Evolutionary conservation across 495 filamentous ascomycete species (phyloP).

Genomic region (Penicillium longicatenatum): DNA sequence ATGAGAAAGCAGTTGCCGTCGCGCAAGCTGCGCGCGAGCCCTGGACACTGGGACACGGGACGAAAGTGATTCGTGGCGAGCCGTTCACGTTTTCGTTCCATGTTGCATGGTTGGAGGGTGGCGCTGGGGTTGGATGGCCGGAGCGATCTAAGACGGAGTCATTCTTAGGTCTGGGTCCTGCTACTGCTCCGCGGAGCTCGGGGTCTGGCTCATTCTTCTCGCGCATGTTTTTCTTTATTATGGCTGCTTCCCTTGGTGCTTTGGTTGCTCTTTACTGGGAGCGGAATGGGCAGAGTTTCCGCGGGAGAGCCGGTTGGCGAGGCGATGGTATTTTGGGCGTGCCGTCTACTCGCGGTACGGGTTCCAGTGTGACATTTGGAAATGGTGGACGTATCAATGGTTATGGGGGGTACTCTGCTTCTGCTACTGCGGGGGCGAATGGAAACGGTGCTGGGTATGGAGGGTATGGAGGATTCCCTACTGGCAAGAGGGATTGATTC

Average conservation of each 20-base stretch:
- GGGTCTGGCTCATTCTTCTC: conserved; percentile 33
- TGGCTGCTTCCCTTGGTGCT: conserved; percentile 49
- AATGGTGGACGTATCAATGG: conserved; percentile 50
- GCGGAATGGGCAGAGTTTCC: conserved; percentile 39
- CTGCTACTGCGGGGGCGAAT: conserved; percentile 14
- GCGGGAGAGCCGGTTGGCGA: conserved; percentile 33
- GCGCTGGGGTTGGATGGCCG: conserved; percentile 50
- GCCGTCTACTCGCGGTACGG: conserved; percentile 29
- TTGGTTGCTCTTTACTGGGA: conserved; percentile 49
- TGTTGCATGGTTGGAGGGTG: conserved; percentile 83
- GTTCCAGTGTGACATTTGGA: conserved; percentile 43
- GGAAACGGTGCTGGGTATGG: conserved; percentile 23
- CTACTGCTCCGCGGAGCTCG: conserved; percentile 9
- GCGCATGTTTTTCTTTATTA: conserved; percentile 41
- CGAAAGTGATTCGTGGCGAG: conserved; percentile 82
- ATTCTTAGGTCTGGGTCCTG: conserved; percentile 42
- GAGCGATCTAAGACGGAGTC: conserved; percentile 31
- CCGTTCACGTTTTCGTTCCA: conserved; percentile 76
- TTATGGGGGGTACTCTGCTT: conserved; percentile 51
- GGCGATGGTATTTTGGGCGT: conserved; percentile 49
- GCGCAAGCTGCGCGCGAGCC: conserved; percentile 43
- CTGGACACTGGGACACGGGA: conserved; percentile 50
- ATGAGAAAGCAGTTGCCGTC: conserved; percentile 38
- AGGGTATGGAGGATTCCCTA: conserved; percentile 48
- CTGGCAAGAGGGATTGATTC: conserved; percentile 57